A percentile compares a stretch with the other conserved stretches of the same genome.
Conservation (phyloP, 495 filamentous ascomycete genomes). For the Astrothelium macrocarpum region DNA sequence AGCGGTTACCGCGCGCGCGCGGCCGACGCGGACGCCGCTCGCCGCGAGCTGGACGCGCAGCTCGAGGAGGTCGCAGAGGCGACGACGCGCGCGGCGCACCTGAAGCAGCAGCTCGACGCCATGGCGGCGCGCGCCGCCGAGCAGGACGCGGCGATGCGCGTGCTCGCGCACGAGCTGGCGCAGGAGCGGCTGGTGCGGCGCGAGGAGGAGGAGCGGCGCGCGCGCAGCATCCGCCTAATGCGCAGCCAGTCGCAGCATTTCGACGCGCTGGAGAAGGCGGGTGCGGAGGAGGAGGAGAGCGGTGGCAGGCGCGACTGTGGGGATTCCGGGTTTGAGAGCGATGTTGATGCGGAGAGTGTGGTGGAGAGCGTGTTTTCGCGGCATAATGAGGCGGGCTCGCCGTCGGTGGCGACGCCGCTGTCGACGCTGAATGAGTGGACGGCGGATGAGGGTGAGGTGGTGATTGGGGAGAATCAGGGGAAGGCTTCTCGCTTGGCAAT, state of each 20-base stretch:
- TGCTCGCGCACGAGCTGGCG: constrained; percentile 53
- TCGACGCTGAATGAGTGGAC: constrained; percentile 11
- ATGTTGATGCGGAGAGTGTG: constrained; percentile 20
- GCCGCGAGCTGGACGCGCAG: constrained; percentile 54
- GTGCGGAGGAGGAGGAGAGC: constrained; percentile 13
- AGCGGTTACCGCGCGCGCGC: constrained; percentile 58
- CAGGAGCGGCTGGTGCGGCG: constrained; percentile 47
- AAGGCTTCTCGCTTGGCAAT: no score
- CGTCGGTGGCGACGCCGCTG: constrained; percentile 6
- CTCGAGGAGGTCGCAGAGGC: constrained; percentile 66
- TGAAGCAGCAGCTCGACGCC: constrained; percentile 67
- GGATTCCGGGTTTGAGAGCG: constrained; percentile 30
- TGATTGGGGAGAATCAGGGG: no score
- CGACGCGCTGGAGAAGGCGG: constrained; percentile 18
- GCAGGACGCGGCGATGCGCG: constrained; percentile 55
- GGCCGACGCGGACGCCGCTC: constrained; percentile 47
- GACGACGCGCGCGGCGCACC: constrained; percentile 52
- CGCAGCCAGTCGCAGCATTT: constrained; percentile 6
- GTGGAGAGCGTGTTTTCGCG: constrained; percentile 22
- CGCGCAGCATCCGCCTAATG: constrained; percentile 13
- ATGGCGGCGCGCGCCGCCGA: constrained; percentile 59
- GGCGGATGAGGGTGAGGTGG: neutral
- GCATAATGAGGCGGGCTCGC: constrained; percentile 4
- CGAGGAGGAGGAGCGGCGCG: constrained; percentile 41
- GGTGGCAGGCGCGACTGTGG: constrained; percentile 10